phyloP scores from a whole-genome alignment of 768 basidiomycete genomes.

The Phanerochaete sordida region DNA sequence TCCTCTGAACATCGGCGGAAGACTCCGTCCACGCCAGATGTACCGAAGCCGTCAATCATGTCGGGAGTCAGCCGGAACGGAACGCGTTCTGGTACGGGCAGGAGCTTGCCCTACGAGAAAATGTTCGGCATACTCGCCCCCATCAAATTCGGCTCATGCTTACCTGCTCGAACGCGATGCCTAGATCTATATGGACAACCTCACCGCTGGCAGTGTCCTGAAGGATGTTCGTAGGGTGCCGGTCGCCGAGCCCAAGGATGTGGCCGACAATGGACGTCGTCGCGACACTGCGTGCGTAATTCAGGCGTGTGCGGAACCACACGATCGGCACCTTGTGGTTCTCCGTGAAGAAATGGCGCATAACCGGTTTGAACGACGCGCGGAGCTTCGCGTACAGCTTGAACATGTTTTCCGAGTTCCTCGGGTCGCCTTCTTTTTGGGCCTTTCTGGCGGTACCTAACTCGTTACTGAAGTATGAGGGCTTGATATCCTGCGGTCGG shows the following conservation, averaged over 20 bases:
- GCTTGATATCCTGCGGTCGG: slow-evolving; percentile 50
- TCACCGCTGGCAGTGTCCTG: slow-evolving; percentile 82
- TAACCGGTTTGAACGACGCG: slow-evolving; percentile 68
- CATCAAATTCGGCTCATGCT: slow-evolving; percentile 10
- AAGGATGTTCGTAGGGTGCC: slow-evolving; percentile 90
- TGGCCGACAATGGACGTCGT: slow-evolving; percentile 94
- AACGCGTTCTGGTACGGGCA: slow-evolving; percentile 80
- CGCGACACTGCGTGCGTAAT: slow-evolving; percentile 90
- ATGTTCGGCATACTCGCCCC: neutral
- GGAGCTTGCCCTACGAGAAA: slow-evolving; percentile 62
- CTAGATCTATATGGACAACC: slow-evolving; percentile 92
- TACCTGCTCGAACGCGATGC: slow-evolving; percentile 95
- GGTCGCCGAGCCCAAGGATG: slow-evolving; percentile 87
- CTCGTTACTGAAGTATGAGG: slow-evolving; percentile 25
- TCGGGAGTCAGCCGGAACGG: slow-evolving; percentile 95
- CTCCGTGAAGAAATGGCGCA: slow-evolving; percentile 94
- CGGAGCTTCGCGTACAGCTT: slow-evolving; percentile 24
- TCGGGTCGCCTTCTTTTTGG: neutral
- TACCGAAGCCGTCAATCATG: slow-evolving; percentile 92
- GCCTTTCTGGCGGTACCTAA: neutral
- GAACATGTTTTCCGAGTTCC: neutral
- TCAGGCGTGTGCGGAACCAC: slow-evolving; percentile 90
- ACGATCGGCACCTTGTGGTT: slow-evolving; percentile 81
- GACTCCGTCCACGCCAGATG: slow-evolving; percentile 86
- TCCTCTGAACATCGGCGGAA: slow-evolving; percentile 96